Percentiles rank a stretch among this genome's conserved stretches.
Evolutionary conservation across 768 basidiomycete genomes (phyloP).

Genomic region (Mycena chlorophos): DNA sequence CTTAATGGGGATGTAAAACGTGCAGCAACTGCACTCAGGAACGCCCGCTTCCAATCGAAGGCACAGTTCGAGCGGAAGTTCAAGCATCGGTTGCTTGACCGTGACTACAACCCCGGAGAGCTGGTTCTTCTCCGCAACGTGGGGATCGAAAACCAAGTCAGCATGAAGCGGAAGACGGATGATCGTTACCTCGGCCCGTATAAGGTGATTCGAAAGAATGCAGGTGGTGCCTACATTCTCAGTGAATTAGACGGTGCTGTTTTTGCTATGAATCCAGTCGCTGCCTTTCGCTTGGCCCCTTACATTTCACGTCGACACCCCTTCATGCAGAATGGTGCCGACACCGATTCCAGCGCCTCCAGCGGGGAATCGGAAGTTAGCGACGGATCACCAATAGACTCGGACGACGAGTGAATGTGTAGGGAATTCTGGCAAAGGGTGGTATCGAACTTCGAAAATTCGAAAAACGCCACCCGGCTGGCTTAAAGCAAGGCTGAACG

Average conservation of each 20-base stretch:
- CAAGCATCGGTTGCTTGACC: slow-evolving; percentile 11
- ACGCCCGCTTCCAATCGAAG: slow-evolving; percentile 24
- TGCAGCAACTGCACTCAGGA: slow-evolving; percentile 17
- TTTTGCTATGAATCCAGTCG: not conserved
- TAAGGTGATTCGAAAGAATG: slow-evolving; percentile 19
- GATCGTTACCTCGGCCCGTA: slow-evolving; percentile 28
- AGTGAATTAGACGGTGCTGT: slow-evolving; percentile 11
- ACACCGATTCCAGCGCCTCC: not conserved
- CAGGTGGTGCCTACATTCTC: slow-evolving; percentile 13
- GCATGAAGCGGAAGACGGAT: slow-evolving; percentile 16
- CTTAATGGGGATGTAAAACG: slow-evolving; percentile 17
- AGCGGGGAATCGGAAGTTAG: not conserved
- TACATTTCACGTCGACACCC: not conserved
- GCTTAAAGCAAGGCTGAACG: too few species aligned
- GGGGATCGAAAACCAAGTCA: slow-evolving; percentile 14
- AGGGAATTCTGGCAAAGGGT: too few species aligned
- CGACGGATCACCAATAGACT: not conserved
- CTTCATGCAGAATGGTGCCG: not conserved
- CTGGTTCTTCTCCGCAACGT: slow-evolving; percentile 29
- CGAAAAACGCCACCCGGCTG: too few species aligned
- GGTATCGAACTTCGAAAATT: too few species aligned
- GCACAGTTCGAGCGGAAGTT: slow-evolving; percentile 26
- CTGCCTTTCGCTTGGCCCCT: not conserved
- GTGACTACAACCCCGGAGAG: slow-evolving; percentile 18
- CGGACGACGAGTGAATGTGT: not conserved